Evolutionary conservation across 805 yeast species (phyloP).

Genomic region (Candida coquimbonensis): DNA sequence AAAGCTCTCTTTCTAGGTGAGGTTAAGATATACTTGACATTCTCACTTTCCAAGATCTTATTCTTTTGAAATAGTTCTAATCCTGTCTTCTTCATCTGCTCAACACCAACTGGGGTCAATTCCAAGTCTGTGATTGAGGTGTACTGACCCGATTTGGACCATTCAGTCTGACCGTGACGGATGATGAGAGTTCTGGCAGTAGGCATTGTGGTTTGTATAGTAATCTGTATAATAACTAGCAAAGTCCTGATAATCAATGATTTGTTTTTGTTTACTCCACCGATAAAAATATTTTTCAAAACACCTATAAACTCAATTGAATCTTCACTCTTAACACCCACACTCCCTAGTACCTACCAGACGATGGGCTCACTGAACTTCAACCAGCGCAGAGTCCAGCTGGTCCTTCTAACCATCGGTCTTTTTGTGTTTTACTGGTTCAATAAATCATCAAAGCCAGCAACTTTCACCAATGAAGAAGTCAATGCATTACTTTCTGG

Average conservation of each 20-base stretch:
- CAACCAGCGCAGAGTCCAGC: not conserved
- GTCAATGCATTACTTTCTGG: constrained; percentile 39
- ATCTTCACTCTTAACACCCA: no score
- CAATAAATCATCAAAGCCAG: not conserved
- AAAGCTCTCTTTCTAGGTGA: constrained; percentile 82
- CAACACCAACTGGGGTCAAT: constrained; percentile 70
- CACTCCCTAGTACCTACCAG: no score
- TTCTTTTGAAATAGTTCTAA: constrained; percentile 48
- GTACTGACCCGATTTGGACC: constrained; percentile 92
- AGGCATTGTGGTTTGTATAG: constrained; percentile 19
- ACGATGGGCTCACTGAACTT: not conserved
- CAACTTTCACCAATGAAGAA: constrained; percentile 28
- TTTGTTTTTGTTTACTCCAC: not conserved
- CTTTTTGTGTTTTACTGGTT: constrained; percentile 1
- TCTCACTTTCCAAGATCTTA: constrained; percentile 55
- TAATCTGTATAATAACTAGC: not conserved
- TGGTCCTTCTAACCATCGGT: not conserved
- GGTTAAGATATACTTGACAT: constrained; percentile 57
- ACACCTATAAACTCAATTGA: not conserved
- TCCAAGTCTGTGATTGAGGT: constrained; percentile 82
- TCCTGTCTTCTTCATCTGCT: constrained; percentile 73
- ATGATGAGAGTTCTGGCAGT: constrained; percentile 66
- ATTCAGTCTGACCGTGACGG: constrained; percentile 89
- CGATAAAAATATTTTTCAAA: not conserved
- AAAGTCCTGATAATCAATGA: not conserved